Evolutionary conservation across 345 rosid genomes (phyloP).

Genomic region (Brassica juncea): DNA sequence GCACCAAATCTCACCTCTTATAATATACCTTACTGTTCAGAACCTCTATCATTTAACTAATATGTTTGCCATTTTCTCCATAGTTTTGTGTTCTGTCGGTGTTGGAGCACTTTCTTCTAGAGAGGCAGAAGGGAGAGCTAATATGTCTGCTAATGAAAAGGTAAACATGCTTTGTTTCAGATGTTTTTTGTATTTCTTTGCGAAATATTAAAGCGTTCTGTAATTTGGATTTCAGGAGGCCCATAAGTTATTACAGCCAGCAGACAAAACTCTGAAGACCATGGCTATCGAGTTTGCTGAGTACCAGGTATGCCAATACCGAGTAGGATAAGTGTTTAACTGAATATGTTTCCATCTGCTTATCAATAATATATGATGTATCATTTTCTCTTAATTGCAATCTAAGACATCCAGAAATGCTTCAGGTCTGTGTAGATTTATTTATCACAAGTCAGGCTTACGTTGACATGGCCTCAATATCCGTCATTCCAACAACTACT

Average conservation of each 20-base stretch:
- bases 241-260: constrained; percentile 90
- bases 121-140: constrained; percentile 95
- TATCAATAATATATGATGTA: neutral
- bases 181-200: constrained; percentile 15
- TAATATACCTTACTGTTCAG: neutral
- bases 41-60: constrained; percentile 10
- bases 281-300: constrained; percentile 99
- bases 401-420: constrained; percentile 20
- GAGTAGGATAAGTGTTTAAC: neutral
- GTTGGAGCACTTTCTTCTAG: constrained; percentile 91
- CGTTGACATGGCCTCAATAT: constrained; percentile 84
- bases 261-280: constrained; percentile 81
- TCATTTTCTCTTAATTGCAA: constrained; percentile 6
- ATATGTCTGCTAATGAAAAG: constrained; percentile 83
- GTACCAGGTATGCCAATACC: constrained; percentile 66
- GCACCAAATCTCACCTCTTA: constrained; percentile 6
- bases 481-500: constrained; percentile 84
- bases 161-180: constrained; percentile 47
- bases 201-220: constrained; percentile 6
- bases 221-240: constrained; percentile 66
- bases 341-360: constrained; percentile 8
- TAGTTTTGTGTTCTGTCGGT: constrained; percentile 95
- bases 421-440: constrained; percentile 93
- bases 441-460: constrained; percentile 86
- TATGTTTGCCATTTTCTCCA: constrained; percentile 12